Evolutionary conservation across 1,284 basidiomycete species (phyloP).

Genomic region (Sporisorium iseilematis-ciliati): DNA sequence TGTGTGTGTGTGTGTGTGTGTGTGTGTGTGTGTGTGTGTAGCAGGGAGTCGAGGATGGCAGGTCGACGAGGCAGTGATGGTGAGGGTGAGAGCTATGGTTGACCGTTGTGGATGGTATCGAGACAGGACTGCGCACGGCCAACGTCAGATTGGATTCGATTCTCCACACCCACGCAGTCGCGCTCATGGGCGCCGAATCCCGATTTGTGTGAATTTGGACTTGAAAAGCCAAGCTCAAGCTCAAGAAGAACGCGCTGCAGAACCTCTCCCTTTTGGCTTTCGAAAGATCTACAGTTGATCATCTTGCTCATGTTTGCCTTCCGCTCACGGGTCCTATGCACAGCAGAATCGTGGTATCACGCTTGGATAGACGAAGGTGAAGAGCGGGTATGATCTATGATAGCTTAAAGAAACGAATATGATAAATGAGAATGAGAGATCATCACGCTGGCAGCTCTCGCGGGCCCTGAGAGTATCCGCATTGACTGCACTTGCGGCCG

Average conservation of each 20-base stretch:
- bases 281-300: background rate
- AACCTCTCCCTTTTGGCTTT: background rate
- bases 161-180: conserved; percentile 1
- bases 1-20: no score
- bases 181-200: conserved; percentile 2
- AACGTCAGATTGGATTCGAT: background rate
- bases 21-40: no score
- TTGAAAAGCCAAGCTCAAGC: background rate
- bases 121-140: conserved; percentile 1
- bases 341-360: background rate
- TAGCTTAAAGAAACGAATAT: background rate
- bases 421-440: background rate
- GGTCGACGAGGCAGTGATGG: background rate
- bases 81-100: background rate
- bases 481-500: conserved; percentile 53
- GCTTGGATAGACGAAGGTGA: background rate
- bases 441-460: conserved; percentile 45
- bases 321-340: background rate
- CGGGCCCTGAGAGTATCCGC: conserved; percentile 36
- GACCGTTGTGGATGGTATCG: background rate
- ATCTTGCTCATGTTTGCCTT: background rate
- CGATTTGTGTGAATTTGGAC: background rate
- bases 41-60: no score
- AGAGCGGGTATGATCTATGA: conserved; percentile 2
- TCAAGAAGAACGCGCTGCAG: background rate